Percentiles rank a stretch among this genome's conserved stretches.
Evolutionary conservation across 805 yeast species (phyloP).

Genomic region (Metahyphopichia silvanorum): DNA sequence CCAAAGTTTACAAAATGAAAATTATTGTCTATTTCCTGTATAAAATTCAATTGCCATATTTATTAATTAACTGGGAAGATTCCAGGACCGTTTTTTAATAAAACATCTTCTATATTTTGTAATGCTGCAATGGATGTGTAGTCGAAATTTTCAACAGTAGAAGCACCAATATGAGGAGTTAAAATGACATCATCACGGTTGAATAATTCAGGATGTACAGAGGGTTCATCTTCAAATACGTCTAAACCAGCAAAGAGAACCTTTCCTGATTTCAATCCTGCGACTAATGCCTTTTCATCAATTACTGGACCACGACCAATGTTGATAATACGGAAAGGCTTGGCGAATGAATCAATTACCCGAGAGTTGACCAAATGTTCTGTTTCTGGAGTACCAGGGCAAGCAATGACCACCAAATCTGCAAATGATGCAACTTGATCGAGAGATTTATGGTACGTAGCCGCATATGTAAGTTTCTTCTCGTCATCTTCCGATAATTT

Average conservation of each 20-base stretch:
- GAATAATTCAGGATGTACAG: constrained; percentile 45
- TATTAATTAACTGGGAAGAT: constrained; percentile 25
- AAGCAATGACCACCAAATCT: constrained; percentile 62
- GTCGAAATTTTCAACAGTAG: constrained; percentile 55
- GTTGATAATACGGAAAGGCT: constrained; percentile 63
- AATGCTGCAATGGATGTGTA: constrained; percentile 52
- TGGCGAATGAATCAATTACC: constrained; percentile 44
- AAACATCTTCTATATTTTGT: constrained; percentile 48
- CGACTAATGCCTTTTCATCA: constrained; percentile 62
- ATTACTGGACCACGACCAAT: constrained; percentile 74
- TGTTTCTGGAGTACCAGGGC: constrained; percentile 65
- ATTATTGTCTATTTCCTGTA: background rate
- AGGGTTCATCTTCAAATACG: constrained; percentile 66
- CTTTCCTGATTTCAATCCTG: constrained; percentile 57
- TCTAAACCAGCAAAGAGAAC: constrained; percentile 69
- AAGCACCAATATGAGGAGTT: constrained; percentile 72
- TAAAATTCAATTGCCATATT: background rate
- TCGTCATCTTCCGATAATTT: constrained; percentile 32
- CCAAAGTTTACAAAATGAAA: background rate
- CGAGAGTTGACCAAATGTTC: constrained; percentile 48
- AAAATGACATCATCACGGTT: constrained; percentile 60
- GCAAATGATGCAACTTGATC: constrained; percentile 33
- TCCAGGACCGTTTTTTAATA: constrained; percentile 39
- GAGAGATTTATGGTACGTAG: constrained; percentile 36
- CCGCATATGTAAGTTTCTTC: constrained; percentile 40